phyloP scores from a whole-genome alignment of 176 grass and related monocot species.

The Oryza rufipogon region DNA sequence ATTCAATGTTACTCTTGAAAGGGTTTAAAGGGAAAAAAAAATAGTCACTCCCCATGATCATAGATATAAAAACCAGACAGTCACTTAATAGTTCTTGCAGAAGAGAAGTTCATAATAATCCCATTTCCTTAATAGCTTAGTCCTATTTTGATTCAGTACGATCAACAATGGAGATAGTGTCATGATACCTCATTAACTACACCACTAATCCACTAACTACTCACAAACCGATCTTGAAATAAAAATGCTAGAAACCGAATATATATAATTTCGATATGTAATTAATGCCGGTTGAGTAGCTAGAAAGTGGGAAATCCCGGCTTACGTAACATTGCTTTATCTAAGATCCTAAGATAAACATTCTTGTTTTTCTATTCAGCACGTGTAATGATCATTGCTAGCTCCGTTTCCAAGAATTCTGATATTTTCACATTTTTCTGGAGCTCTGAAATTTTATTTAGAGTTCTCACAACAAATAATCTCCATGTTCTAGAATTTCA shows the following conservation, averaged over 20 bases:
- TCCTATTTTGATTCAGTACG: neutral
- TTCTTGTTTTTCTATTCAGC: conserved; percentile 6
- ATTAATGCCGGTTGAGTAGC: conserved; percentile 8
- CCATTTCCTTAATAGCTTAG: neutral
- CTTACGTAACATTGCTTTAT: conserved; percentile 18
- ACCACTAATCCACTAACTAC: neutral
- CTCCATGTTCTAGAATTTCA: neutral
- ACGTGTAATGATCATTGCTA: conserved; percentile 32
- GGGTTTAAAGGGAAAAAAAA: neutral
- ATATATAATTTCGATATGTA: neutral
- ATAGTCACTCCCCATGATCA: neutral
- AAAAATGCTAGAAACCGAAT: neutral
- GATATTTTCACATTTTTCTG: neutral
- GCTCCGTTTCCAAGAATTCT: neutral
- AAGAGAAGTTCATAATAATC: neutral
- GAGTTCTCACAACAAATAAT: neutral
- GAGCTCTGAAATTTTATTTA: conserved; percentile 9
- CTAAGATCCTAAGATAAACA: conserved; percentile 27
- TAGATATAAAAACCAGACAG: neutral
- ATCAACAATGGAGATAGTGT: neutral
- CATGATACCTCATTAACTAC: neutral
- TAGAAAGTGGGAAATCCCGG: conserved; percentile 18
- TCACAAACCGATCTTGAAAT: neutral
- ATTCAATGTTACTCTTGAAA: neutral
- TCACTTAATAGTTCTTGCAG: neutral